Evolutionary conservation across 176 grass and related monocot species (phyloP).

Genomic region (Oryza nivara): DNA sequence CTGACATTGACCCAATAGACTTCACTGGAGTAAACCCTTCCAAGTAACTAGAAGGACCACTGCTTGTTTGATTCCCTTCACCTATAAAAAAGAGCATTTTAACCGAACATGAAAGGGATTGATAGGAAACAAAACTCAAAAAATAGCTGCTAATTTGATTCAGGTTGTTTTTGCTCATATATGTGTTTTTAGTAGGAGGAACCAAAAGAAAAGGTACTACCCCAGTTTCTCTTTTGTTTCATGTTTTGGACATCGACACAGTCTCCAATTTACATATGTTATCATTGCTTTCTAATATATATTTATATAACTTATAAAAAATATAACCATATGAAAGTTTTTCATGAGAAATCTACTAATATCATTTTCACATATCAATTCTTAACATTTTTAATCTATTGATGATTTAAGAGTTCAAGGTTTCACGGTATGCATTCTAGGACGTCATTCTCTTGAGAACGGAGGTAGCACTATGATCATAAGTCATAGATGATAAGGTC

Average conservation of each 20-base stretch:
- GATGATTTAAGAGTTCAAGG: too few relatives aligned
- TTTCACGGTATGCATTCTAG: too few relatives aligned
- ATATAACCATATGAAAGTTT: too few relatives aligned
- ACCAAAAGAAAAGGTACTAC: background rate
- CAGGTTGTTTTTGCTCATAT: background rate
- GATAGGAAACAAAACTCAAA: background rate
- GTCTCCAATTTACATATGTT: too few relatives aligned
- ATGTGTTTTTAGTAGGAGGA: background rate
- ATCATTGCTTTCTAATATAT: too few relatives aligned
- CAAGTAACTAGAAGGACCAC: conserved; percentile 59
- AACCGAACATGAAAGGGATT: background rate
- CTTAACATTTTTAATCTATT: too few relatives aligned
- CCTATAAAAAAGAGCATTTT: conserved; percentile 46
- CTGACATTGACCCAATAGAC: conserved; percentile 65
- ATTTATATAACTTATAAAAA: too few relatives aligned
- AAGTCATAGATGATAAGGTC: background rate
- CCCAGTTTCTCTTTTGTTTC: too few relatives aligned
- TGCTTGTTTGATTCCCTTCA: conserved; percentile 63
- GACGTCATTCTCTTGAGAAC: too few relatives aligned
- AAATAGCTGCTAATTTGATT: background rate
- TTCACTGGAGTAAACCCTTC: conserved; percentile 90
- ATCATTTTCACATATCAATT: too few relatives aligned
- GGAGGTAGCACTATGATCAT: background rate
- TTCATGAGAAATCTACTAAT: too few relatives aligned
- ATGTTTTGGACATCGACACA: too few relatives aligned